phyloP scores from a whole-genome alignment of 306 rosid species.

The Spatholobus suberectus region DNA sequence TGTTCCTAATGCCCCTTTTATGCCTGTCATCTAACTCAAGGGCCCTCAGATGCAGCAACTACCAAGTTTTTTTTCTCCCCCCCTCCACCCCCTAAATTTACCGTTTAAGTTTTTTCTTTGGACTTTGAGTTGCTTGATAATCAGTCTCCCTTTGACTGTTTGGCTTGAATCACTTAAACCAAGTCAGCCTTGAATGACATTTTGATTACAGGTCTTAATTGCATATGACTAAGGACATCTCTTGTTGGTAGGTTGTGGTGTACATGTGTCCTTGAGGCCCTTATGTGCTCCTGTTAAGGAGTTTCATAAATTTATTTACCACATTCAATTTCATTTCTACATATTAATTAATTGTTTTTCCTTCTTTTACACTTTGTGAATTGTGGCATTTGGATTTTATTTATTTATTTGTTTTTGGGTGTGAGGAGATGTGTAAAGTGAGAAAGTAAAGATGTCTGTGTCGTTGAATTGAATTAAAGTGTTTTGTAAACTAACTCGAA shows the following conservation, averaged over 20 bases:
- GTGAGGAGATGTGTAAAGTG: neutral
- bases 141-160: neutral
- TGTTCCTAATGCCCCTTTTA: neutral
- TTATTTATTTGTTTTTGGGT: no score
- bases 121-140: neutral
- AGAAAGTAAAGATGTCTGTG: neutral
- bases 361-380: neutral
- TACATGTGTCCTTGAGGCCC: neutral
- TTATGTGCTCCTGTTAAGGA: neutral
- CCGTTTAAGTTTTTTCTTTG: neutral
- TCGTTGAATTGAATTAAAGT: neutral
- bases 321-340: neutral
- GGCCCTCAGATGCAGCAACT: neutral
- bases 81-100: neutral
- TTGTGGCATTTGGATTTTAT: neutral
- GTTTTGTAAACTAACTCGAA: neutral
- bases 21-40: neutral
- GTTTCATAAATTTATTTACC: neutral
- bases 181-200: neutral
- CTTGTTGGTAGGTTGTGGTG: neutral
- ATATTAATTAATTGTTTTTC: neutral
- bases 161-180: neutral
- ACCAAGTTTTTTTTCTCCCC: neutral
- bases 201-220: neutral
- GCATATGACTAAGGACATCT: neutral